A percentile compares a stretch with the other conserved stretches of the same genome.
Conservation (phyloP, 2,329 filamentous ascomycete species). For the Ophiosphaerella narmari region DNA sequence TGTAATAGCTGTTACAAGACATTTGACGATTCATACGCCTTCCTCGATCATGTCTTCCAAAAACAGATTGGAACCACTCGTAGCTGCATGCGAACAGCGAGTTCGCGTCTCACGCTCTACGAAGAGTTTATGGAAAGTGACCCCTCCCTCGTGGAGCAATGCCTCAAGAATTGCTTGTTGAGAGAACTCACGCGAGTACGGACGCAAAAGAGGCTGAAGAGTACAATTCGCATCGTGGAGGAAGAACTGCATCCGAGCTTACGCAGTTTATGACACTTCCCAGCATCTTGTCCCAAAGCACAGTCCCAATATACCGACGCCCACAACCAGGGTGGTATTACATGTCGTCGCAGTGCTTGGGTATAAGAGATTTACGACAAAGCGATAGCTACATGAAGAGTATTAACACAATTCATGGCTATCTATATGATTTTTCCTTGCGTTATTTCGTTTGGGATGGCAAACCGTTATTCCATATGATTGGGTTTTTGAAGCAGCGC, state of each 20-base stretch:
- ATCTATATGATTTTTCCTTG: no score
- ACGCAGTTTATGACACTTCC: background rate
- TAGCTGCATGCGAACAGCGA: conserved; percentile 34
- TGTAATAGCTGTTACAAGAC: conserved; percentile 44
- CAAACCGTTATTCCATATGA: no score
- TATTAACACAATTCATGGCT: no score
- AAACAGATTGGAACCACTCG: conserved; percentile 39
- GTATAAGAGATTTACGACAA: no score
- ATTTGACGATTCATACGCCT: conserved; percentile 42
- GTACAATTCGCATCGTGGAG: conserved; percentile 16
- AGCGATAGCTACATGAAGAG: no score
- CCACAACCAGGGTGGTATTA: no score
- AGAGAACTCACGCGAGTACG: conserved; percentile 33
- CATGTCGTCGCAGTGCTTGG: no score
- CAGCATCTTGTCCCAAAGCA: no score
- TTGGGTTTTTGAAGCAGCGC: background rate
- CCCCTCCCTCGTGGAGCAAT: conserved; percentile 34
- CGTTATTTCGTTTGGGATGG: no score
- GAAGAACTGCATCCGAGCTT: conserved; percentile 12
- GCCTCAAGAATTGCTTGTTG: conserved; percentile 37
- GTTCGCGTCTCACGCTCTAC: conserved; percentile 18
- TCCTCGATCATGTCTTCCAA: conserved; percentile 43
- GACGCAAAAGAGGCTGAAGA: conserved; percentile 18
- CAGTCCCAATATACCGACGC: no score
- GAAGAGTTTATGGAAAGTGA: conserved; percentile 27